A percentile compares a stretch with the other conserved stretches of the same genome.
Evolutionary conservation across 176 grass and related monocot species (phyloP).

Genomic region (Rhynchospora pubera): DNA sequence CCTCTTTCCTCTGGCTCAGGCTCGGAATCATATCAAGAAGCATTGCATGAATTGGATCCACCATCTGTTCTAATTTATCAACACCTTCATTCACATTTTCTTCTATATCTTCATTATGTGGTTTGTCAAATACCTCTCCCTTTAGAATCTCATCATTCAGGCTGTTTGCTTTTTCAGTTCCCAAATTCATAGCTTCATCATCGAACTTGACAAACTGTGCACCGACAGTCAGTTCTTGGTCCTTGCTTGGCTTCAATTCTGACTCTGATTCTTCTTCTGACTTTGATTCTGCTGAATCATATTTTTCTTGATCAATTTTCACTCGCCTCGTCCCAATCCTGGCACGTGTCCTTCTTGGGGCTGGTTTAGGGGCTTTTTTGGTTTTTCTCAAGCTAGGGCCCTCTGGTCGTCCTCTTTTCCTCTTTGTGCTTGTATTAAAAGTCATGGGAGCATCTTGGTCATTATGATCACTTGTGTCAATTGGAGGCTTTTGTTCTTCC

Average conservation of each 20-base stretch:
- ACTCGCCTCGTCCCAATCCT: slow-evolving; percentile 46
- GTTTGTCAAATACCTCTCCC: slow-evolving; percentile 22
- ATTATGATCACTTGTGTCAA: slow-evolving; percentile 26
- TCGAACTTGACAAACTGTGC: slow-evolving; percentile 34
- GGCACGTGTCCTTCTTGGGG: slow-evolving; percentile 30
- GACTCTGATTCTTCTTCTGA: slow-evolving; percentile 25
- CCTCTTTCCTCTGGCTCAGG: slow-evolving; percentile 38
- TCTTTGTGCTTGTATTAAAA: slow-evolving; percentile 28
- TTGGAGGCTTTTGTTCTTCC: slow-evolving; percentile 24
- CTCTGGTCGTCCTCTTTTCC: slow-evolving; percentile 48
- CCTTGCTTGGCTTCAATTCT: slow-evolving; percentile 15
- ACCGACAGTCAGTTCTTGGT: slow-evolving; percentile 23
- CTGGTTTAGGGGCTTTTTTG: slow-evolving; percentile 43
- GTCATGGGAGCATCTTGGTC: slow-evolving; percentile 12
- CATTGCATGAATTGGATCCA: slow-evolving; percentile 78
- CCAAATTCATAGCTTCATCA: slow-evolving; percentile 14
- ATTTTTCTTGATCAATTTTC: slow-evolving; percentile 46
- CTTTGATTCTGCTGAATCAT: slow-evolving; percentile 29
- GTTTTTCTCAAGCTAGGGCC: slow-evolving; percentile 26
- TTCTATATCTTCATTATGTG: slow-evolving; percentile 19
- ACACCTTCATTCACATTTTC: background rate
- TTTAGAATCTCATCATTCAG: slow-evolving; percentile 7
- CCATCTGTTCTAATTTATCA: slow-evolving; percentile 73
- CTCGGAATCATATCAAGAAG: slow-evolving; percentile 78
- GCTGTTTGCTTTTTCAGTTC: slow-evolving; percentile 15